phyloP scores from a whole-genome alignment of 768 basidiomycete genomes.

The Crucibulum laeve region DNA sequence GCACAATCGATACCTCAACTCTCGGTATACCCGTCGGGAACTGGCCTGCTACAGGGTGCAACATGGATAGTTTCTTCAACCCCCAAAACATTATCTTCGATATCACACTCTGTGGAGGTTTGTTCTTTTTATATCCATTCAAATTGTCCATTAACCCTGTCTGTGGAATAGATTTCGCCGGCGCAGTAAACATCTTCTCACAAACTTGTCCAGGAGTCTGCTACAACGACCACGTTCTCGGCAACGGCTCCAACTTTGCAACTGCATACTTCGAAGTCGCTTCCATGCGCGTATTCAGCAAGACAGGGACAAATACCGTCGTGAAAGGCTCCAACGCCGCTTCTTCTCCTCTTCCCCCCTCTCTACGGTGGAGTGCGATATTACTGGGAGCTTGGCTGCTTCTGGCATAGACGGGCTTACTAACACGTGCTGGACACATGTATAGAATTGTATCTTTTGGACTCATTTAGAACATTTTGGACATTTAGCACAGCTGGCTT shows the following conservation, averaged over 20 bases:
- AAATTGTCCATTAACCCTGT: slow-evolving; percentile 6
- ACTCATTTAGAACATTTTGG: no score
- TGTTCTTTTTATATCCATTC: slow-evolving; percentile 7
- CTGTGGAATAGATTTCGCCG: slow-evolving; percentile 39
- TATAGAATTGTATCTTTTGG: no score
- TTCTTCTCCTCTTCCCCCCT: background rate
- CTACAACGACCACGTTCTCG: slow-evolving; percentile 69
- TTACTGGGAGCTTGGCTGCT: background rate
- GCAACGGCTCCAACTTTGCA: slow-evolving; percentile 55
- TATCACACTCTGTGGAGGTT: slow-evolving; percentile 67
- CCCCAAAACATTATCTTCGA: slow-evolving; percentile 68
- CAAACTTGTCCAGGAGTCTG: slow-evolving; percentile 64
- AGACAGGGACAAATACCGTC: slow-evolving; percentile 18
- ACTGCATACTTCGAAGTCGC: slow-evolving; percentile 72
- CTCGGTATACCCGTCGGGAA: slow-evolving; percentile 69
- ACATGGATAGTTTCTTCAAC: slow-evolving; percentile 47
- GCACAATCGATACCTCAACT: slow-evolving; percentile 47
- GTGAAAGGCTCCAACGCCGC: slow-evolving; percentile 1
- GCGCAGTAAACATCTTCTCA: slow-evolving; percentile 43
- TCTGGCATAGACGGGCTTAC: no score
- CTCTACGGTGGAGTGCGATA: background rate
- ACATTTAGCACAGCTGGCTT: no score
- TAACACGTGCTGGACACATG: no score
- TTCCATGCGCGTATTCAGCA: slow-evolving; percentile 33
- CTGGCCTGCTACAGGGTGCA: slow-evolving; percentile 58